Percentiles rank a stretch among this genome's conserved stretches.
Conservation (phyloP, 1,284 basidiomycete species). For the Veloboletus limbatus region DNA sequence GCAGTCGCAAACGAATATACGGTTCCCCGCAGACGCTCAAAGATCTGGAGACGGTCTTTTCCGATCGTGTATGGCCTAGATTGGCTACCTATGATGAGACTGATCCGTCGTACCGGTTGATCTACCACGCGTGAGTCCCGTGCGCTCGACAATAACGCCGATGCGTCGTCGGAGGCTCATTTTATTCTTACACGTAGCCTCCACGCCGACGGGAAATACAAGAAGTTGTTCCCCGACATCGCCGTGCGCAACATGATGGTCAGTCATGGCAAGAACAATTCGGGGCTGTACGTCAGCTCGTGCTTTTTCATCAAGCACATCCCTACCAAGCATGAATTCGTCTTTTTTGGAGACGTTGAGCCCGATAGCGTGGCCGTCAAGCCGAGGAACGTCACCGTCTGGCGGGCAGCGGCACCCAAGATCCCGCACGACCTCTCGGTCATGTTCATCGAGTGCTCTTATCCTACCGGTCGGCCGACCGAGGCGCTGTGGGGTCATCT, state of each 20-base stretch:
- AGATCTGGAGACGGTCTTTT: slow-evolving; percentile 72
- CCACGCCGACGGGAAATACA: slow-evolving; percentile 48
- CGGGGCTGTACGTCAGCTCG: slow-evolving; percentile 59
- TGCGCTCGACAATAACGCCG: slow-evolving; percentile 2
- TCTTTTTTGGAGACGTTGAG: slow-evolving; percentile 86
- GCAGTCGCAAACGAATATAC: slow-evolving; percentile 61
- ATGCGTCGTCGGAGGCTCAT: too few species aligned
- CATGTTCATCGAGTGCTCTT: slow-evolving; percentile 86
- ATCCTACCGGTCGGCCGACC: slow-evolving; percentile 60
- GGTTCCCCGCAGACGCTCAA: slow-evolving; percentile 61
- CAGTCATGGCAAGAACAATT: slow-evolving; percentile 62
- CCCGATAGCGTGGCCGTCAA: slow-evolving; percentile 63
- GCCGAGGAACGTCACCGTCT: slow-evolving; percentile 61
- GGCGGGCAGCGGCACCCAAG: slow-evolving; percentile 68
- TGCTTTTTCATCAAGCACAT: slow-evolving; percentile 77
- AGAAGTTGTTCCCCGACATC: slow-evolving; percentile 48
- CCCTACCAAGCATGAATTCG: slow-evolving; percentile 54
- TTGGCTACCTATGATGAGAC: slow-evolving; percentile 71
- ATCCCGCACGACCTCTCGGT: slow-evolving; percentile 59
- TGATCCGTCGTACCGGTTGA: slow-evolving; percentile 51
- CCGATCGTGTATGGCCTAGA: slow-evolving; percentile 78
- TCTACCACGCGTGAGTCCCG: slow-evolving; percentile 56
- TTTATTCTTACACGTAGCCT: too few species aligned
- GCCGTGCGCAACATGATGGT: slow-evolving; percentile 67
- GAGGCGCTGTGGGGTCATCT: slow-evolving; percentile 74